Evolutionary conservation across 2,329 filamentous ascomycete genomes (phyloP), one percentile per base, ranked within the genome.

Genomic region (Zalaria sp.): DNA sequence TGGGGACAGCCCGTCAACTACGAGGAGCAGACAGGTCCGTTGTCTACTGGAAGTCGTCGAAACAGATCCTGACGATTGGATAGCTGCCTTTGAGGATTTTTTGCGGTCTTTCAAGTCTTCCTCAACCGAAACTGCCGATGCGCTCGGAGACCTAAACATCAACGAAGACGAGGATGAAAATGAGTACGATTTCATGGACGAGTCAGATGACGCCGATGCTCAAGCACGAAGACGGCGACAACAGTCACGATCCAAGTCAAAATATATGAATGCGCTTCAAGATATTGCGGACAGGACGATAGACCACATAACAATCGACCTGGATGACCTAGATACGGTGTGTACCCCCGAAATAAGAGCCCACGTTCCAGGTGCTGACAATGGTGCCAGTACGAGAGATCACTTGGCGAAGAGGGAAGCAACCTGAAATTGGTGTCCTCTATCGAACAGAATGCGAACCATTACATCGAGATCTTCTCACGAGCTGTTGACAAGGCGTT

Each of bases 121-220:
- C n/a, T 57, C 82, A 44, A 64, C 69, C 10, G 69, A 81, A 45
- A 78, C 93, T 51, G 79, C 84, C 34, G 81, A 88, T 58, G 87
- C 87, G 36, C 73, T 98, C 38, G 79, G 85, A 52, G 79, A 81
- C 51, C 77, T 98, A 54, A 83, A 83, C 56, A 83, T 98, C 49
- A 82, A 87, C 59, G 88, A 86, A 56, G 82, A 93, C 63, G 72
- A 84, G 35, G 87, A 81, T 62, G 87, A 81, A 62, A 88, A 94
- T 55, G 86, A 94, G 54, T 85, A 94, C 60, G 87, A 95, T 55
- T 84, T 93, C 57, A 86, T 93, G 78, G 85, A 93, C 58, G 80
- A 84, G 47, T 75, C 77, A 41, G 68, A 69, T 11, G 66, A 68
- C 34, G 66, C 68, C 46, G 53, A 43, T 11, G 46, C 41, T 10